Evolutionary conservation across 805 yeast species (phyloP), one percentile per base, ranked within the genome.

Genomic region (Myxozyma udenii): DNA sequence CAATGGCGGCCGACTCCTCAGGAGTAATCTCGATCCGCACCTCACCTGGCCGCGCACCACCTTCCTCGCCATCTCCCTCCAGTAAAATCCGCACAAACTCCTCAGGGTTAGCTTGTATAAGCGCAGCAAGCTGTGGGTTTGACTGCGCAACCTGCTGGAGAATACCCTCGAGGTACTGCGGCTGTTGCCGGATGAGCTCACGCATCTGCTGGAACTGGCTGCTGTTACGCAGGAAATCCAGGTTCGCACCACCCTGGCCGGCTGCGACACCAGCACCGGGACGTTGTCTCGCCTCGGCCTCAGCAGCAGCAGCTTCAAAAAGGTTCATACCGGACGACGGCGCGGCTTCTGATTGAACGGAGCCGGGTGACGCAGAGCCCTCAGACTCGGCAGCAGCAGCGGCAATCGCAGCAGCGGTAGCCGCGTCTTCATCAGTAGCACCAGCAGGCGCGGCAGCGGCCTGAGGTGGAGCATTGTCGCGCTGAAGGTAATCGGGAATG

Each of bases 1-100:
- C 77, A 59, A 93, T 87, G n/a, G 98, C 96, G 55, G 77, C 87
- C 65, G 85, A 84, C 66, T 93, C 98, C 62, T 83, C 93, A 50
- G 79, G 82, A 5, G 96, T 79, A 51, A 93, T 72, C 57, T 74
- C 76, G 54, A 87, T 78, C 60, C 78, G 78, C 19, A 83, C 72
- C 4, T 73, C 66, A 41, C 61, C 68, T 23, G 65, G 70, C 23
- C 59, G 68, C 19, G 79, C 83, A 25, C 75, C 75, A 46, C 76
- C 80, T 51, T 77, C 83, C 30, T 70, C 76, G 33, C 12, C 33
- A 2, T 24, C 53, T 3, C 60, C 68, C 39, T 61, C 69, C 30
- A 62, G 66, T 52, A 91, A 72, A 65, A 85, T 77, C 63, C 85
- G 80, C 53, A 89, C 74, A 61, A 91, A 88, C 19, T 83, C 89